Evolutionary conservation across 2,329 filamentous ascomycete species (phyloP).

Genomic region (Exophiala lecanii-corni): DNA sequence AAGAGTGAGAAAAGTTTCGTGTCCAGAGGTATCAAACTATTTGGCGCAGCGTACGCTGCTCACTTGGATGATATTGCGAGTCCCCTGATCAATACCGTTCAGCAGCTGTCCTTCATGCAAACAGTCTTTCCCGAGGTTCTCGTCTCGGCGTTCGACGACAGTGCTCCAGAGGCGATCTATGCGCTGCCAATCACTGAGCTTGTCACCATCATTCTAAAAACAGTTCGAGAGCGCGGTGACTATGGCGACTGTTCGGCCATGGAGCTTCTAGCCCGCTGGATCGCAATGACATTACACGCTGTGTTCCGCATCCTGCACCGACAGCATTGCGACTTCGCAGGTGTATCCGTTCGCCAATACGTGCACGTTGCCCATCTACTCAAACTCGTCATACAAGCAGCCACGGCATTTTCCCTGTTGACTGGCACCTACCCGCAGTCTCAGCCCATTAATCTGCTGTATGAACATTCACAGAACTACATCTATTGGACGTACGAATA

Average conservation of each 20-base stretch:
- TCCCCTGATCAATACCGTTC: constrained; percentile 11
- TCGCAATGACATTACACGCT: neutral
- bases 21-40: constrained; percentile 6
- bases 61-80: constrained; percentile 16
- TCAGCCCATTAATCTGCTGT: neutral
- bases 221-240: constrained; percentile 14
- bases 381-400: neutral
- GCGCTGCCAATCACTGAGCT: constrained; percentile 5
- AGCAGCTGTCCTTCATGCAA: constrained; percentile 18
- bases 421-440: neutral
- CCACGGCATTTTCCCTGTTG: neutral
- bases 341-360: neutral
- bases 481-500: constrained; percentile 1
- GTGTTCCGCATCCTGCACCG: neutral
- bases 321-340: neutral
- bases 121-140: constrained; percentile 20
- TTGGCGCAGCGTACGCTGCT: constrained; percentile 6
- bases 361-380: neutral
- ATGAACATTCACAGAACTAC: neutral
- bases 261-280: constrained; percentile 13
- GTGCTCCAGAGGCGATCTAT: constrained; percentile 1
- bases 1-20: constrained; percentile 1
- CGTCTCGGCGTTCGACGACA: constrained; percentile 4
- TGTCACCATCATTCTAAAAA: constrained; percentile 3
- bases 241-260: constrained; percentile 13